Conservation (phyloP, 1,284 basidiomycete species). For the Caloboletus firmus region DNA sequence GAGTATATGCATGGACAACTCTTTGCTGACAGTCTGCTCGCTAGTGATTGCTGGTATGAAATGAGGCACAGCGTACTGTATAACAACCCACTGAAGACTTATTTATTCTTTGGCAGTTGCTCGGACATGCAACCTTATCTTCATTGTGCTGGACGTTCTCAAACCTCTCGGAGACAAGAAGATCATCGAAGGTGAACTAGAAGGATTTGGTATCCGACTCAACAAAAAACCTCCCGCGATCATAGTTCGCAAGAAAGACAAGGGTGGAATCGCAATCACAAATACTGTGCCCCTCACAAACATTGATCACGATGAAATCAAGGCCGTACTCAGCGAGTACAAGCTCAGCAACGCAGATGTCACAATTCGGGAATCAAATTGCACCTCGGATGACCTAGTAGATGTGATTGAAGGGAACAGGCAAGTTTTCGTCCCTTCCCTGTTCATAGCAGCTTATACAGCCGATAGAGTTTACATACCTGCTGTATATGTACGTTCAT, state of each 20-base stretch:
- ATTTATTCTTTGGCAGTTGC: conserved; percentile 60
- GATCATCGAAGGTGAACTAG: conserved; percentile 88
- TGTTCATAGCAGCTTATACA: conserved; percentile 8
- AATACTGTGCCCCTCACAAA: conserved; percentile 98
- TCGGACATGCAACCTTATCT: conserved; percentile 97
- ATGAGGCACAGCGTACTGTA: conserved; percentile 10
- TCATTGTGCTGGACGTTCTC: conserved; percentile 96
- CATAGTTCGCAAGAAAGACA: conserved; percentile 88
- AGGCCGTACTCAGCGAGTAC: conserved; percentile 95
- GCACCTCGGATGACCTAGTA: conserved; percentile 97
- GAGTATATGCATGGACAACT: not conserved
- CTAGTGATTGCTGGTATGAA: conserved; percentile 79
- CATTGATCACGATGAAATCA: conserved; percentile 94
- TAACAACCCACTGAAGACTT: conserved; percentile 12
- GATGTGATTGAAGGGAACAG: conserved; percentile 94
- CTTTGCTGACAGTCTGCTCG: conserved; percentile 5
- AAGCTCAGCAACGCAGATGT: conserved; percentile 89
- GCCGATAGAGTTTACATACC: conserved; percentile 85
- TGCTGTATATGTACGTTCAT: conserved; percentile 72
- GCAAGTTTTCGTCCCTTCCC: conserved; percentile 39
- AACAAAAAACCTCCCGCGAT: conserved; percentile 96
- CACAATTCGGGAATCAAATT: conserved; percentile 88
- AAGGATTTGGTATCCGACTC: conserved; percentile 95
- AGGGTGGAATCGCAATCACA: conserved; percentile 90
- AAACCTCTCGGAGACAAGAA: conserved; percentile 96